Evolutionary conservation across 345 rosid species (phyloP).

Genomic region (Noccaea caerulescens): DNA sequence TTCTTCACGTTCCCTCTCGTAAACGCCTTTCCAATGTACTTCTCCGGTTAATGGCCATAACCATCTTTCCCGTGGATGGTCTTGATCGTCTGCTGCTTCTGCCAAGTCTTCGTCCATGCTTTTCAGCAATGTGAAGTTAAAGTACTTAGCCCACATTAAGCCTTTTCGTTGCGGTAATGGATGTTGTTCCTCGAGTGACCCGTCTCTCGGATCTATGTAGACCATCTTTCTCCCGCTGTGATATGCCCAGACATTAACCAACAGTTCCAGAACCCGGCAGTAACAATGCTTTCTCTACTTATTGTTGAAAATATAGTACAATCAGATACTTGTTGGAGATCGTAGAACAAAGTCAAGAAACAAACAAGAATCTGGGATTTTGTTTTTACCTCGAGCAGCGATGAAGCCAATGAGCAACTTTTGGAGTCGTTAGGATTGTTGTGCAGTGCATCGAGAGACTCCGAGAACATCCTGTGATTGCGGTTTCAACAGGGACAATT

Average conservation of each 20-base stretch:
- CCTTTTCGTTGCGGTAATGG: conserved; percentile 62
- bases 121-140: conserved; percentile 72
- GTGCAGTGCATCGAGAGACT: conserved; percentile 83
- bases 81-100: conserved; percentile 95
- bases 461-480: conserved; percentile 80
- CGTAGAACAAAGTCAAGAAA: not conserved
- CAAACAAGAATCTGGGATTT: not conserved
- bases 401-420: conserved; percentile 68
- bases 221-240: conserved; percentile 90
- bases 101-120: conserved; percentile 98
- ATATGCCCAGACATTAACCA: conserved; percentile 95
- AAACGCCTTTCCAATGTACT: conserved; percentile 96
- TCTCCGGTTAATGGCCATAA: conserved; percentile 94
- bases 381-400: conserved; percentile 64
- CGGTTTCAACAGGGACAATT: not conserved
- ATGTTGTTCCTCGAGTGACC: conserved; percentile 79
- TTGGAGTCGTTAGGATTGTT: conserved; percentile 47
- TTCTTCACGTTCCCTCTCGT: conserved; percentile 93
- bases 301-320: conserved; percentile 9
- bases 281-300: conserved; percentile 84
- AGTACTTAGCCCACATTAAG: conserved; percentile 79
- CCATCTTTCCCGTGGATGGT: conserved; percentile 76
- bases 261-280: conserved; percentile 82
- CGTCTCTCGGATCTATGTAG: conserved; percentile 78
- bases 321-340: conserved; percentile 18